Evolutionary conservation across 495 filamentous ascomycete genomes (phyloP), one percentile per base, ranked within the genome.

Genomic region (Cercophora newfieldiana): DNA sequence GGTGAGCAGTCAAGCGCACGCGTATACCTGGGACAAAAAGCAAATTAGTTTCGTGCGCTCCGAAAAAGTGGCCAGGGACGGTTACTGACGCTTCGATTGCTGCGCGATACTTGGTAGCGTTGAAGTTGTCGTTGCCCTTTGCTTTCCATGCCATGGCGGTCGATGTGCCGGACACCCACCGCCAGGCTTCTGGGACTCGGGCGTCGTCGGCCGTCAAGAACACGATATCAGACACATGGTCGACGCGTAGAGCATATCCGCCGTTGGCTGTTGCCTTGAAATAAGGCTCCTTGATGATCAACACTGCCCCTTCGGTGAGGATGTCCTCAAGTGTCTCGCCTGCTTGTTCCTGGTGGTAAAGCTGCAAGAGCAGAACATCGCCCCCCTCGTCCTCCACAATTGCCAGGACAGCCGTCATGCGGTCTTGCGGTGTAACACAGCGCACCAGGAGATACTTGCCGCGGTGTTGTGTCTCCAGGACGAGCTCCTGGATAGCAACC

Each of bases 261-360:
- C 79, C 80, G 59, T 80, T 67, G 2, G 66, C 68, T 58, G 70
- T 79, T 0, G 69, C 44, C 59, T 82, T 83, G 55, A 82, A 72
- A 68, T 82, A 87, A 2, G 85, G 84, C 63, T 87, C 85, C 68
- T 86, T 87, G 65, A 87, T 64, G 18, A 82, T 59, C 1, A 81
- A 61, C 2, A 83, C 71, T 1, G 55, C 71, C 3, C 78, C 77
- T 19, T 70, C 53, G 1, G 55, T 55, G 1, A 85, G 69, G 21
- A 72, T 69, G 8, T 77, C 60, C 3, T 72, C 63, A 6, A 14
- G 7, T 3, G 30, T 12, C n/a, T 63, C 26, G 30, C 21, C n/a
- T 5, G 61, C 49, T 7, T 61, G 61, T 18, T 67, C 68, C 64
- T 83, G 79, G 30, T 82, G 74, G 66, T 83, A 80, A 7, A 86